Percentiles rank a stretch among this genome's conserved stretches.
Evolutionary conservation across 148 eudicot genomes (phyloP).

Genomic region (Talinum fruticosum): DNA sequence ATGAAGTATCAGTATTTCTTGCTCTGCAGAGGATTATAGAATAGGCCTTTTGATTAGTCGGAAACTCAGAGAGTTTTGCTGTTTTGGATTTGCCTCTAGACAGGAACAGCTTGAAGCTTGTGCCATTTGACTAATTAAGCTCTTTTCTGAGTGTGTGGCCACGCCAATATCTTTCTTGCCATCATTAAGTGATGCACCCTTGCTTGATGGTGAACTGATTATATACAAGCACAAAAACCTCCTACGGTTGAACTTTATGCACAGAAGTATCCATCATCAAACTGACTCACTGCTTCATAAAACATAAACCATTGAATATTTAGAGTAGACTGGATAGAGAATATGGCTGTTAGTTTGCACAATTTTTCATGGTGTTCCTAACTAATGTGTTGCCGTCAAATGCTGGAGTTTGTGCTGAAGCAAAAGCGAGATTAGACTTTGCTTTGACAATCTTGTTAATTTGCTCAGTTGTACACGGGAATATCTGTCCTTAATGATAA

Average conservation of each 20-base stretch:
- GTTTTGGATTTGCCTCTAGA: background rate
- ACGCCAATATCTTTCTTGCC: background rate
- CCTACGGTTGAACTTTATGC: background rate
- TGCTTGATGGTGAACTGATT: background rate
- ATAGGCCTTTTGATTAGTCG: background rate
- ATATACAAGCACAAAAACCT: background rate
- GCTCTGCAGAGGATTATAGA: background rate
- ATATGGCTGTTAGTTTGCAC: background rate
- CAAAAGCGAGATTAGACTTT: background rate
- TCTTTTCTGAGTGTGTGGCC: background rate
- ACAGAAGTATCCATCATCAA: background rate
- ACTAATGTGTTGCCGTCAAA: background rate
- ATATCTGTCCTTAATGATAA: background rate
- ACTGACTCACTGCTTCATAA: background rate
- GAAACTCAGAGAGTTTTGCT: background rate
- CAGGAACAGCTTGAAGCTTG: background rate
- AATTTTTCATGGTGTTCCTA: background rate
- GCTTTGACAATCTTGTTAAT: background rate
- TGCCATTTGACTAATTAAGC: too few species aligned
- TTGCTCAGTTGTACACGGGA: slow-evolving; percentile 5
- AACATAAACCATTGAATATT: background rate
- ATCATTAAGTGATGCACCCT: background rate
- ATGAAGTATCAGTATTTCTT: background rate
- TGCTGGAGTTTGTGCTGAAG: background rate
- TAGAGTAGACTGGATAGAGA: background rate